These are phyloP conservation scores for Penicillium sp. DNA, from an alignment of 2,329 filamentous ascomycete genomes.

Conservation along the genomic window DNA sequence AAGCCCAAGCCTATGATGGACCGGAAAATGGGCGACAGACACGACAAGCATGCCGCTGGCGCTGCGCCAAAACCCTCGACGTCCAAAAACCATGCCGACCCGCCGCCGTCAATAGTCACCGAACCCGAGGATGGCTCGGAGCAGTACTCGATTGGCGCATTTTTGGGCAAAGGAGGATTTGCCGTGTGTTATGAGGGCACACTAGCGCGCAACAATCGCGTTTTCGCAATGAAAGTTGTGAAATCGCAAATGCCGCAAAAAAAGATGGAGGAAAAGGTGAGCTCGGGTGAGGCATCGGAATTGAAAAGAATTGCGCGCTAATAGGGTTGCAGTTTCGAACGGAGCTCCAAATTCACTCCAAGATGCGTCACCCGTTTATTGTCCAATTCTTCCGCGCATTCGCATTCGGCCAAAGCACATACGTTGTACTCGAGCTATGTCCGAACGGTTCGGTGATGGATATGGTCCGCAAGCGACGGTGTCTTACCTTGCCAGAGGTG, in stretches of 20 bases:
- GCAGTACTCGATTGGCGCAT: constrained; percentile 46
- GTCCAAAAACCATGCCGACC: constrained; percentile 46
- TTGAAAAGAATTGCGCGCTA: neutral
- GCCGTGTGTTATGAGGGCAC: constrained; percentile 52
- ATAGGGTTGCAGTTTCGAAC: constrained; percentile 59
- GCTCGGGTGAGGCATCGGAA: neutral
- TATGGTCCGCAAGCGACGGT: constrained; percentile 90
- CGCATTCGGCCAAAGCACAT: constrained; percentile 83
- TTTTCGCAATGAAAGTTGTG: constrained; percentile 53
- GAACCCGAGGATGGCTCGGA: constrained; percentile 48
- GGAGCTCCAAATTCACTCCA: constrained; percentile 96
- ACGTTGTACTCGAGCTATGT: constrained; percentile 90
- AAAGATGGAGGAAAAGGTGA: constrained; percentile 54
- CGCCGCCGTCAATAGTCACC: constrained; percentile 44
- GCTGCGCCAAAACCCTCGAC: constrained; percentile 34
- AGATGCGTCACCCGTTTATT: constrained; percentile 93
- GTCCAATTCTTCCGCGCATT: constrained; percentile 95
- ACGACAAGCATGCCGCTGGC: constrained; percentile 23
- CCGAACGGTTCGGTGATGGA: constrained; percentile 96
- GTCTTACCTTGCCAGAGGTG: constrained; percentile 88
- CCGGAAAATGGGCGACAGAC: constrained; percentile 39
- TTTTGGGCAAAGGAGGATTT: constrained; percentile 52
- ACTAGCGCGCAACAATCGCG: constrained; percentile 42
- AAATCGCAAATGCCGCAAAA: constrained; percentile 50
- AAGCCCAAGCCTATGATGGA: constrained; percentile 43